Evolutionary conservation across 2,329 filamentous ascomycete species (phyloP), one percentile per base, ranked within the genome.

Genomic region (Corniculantispora saksenae): DNA sequence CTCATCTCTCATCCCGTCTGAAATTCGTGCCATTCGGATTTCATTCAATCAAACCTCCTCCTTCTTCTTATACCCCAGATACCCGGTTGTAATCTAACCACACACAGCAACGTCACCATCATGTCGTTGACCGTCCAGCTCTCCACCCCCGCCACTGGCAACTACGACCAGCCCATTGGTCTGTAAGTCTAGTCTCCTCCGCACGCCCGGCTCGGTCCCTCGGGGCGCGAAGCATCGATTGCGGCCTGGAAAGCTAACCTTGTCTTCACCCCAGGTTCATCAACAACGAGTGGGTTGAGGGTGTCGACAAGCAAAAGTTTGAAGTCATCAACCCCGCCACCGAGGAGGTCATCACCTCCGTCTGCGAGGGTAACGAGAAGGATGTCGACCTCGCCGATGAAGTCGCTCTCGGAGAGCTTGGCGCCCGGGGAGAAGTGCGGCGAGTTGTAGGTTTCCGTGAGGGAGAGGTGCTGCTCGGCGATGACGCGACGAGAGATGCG

Each of bases 401-500:
- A 97, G 68, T 98, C 94, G 57, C 91, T 82, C 64, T 88, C 86
- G 48, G 87, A 84, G 47, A 90, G 84, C 69, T 90, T 90, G 3
- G 91, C 89, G 67, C 93, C 88, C 0, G 93, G 91, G 65, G 93
- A 94, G 81, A 97, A 94, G 87, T 92, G 94, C 2, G 92, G 90
- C 0, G 92, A 91, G 76, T 95, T 90, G 81, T 94, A 98, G 1
- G 94, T 97, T 70, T 98, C 94, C 5, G 94, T 97, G 21, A 99
- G 85, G 12, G 95, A 93, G 45, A 99, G 87, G 74, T 99, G 95
- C 73, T 99, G 95, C 78, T 99, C 95, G 40, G 95, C 95, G 74
- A 99, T 99, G 69, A 98, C 95, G 67, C 96, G 89, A 66, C 95
- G 89, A 53, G 94, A 97, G 70, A 99, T 99, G 66, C 95, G 88